Evolutionary conservation across 208 protist genomes (phyloP).

Genomic region (Leishmania guyanensis): DNA sequence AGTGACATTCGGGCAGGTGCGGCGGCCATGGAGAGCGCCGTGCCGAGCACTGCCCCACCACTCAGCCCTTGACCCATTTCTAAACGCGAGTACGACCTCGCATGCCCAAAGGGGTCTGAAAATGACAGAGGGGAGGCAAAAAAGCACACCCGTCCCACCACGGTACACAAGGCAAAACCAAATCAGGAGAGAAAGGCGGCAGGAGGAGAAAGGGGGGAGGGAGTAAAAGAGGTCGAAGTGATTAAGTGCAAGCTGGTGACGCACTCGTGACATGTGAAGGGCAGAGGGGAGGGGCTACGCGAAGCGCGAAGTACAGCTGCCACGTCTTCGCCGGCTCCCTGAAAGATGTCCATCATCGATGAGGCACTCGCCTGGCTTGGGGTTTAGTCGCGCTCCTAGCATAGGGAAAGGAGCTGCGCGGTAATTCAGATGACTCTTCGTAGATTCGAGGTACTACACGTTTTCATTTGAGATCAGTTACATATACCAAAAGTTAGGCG

Average conservation of each 20-base stretch:
- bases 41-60: slow-evolving; percentile 64
- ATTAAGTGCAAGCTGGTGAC: not conserved
- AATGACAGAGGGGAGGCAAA: not conserved
- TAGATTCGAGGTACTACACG: not conserved
- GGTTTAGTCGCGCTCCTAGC: not conserved
- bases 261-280: not conserved
- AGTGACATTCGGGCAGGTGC: slow-evolving; percentile 52
- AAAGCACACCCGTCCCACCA: not conserved
- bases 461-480: not conserved
- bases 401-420: not conserved
- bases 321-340: not conserved
- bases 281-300: not conserved
- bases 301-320: not conserved
- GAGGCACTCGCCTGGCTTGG: not conserved
- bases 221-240: not conserved
- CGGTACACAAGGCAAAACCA: not conserved
- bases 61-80: slow-evolving; percentile 86
- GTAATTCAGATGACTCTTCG: not conserved
- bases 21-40: slow-evolving; percentile 57
- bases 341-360: not conserved
- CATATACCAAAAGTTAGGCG: not conserved
- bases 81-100: not conserved
- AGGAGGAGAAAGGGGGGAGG: not conserved
- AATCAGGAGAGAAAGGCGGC: not conserved
- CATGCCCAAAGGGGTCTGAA: not conserved